These are phyloP conservation scores for Saprolegnia diclina DNA, from an alignment of 352 stramenopile genomes.

Conservation along the genomic window DNA sequence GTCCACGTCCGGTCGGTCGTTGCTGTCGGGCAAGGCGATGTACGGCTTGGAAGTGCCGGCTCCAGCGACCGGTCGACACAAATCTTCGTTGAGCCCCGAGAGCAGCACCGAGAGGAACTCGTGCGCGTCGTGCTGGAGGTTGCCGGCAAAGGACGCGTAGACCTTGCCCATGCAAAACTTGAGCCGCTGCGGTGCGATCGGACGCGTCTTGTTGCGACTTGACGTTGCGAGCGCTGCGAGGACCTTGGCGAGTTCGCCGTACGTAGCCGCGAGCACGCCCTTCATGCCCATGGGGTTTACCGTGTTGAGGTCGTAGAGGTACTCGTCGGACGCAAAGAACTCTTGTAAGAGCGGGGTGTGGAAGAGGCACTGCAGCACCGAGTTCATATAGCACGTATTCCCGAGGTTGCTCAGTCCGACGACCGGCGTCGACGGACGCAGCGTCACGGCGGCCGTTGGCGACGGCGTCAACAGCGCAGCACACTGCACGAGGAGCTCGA, in stretches of 20 bases:
- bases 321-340: slow-evolving; percentile 87
- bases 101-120: slow-evolving; percentile 92
- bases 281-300: slow-evolving; percentile 59
- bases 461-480: not conserved
- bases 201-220: slow-evolving; percentile 34
- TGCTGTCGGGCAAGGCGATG: slow-evolving; percentile 87
- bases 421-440: slow-evolving; percentile 9
- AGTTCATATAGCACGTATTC: slow-evolving; percentile 91
- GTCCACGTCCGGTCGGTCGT: slow-evolving; percentile 88
- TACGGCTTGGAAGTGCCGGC: slow-evolving; percentile 54
- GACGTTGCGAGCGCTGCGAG: slow-evolving; percentile 31
- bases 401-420: slow-evolving; percentile 79
- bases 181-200: slow-evolving; percentile 63
- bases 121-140: slow-evolving; percentile 94
- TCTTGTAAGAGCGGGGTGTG: slow-evolving; percentile 85
- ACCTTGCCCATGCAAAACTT: slow-evolving; percentile 67
- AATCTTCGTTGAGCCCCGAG: slow-evolving; percentile 89
- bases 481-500: not conserved
- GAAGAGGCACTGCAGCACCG: slow-evolving; percentile 84
- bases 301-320: slow-evolving; percentile 82
- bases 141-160: slow-evolving; percentile 85
- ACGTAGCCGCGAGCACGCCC: slow-evolving; percentile 57
- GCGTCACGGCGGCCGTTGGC: not conserved
- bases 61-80: slow-evolving; percentile 57
- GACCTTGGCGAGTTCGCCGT: slow-evolving; percentile 79